Evolutionary conservation across 2,329 filamentous ascomycete species (phyloP).

Genomic region (Aspergillus sergii): DNA sequence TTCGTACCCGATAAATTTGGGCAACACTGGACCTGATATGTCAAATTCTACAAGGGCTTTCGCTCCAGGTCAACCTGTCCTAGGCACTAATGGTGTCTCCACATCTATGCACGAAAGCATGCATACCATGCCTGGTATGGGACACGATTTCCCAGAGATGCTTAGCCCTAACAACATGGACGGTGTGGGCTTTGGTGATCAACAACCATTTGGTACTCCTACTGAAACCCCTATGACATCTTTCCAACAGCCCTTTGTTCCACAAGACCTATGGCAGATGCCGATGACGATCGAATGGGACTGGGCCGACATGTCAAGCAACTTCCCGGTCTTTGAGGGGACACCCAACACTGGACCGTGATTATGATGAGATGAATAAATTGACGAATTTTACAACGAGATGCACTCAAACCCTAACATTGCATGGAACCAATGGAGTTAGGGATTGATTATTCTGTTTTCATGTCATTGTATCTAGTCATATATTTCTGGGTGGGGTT

Average conservation of each 20-base stretch:
- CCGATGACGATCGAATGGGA: constrained; percentile 96
- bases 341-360: constrained; percentile 28
- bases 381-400: constrained; percentile 7
- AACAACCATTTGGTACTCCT: constrained; percentile 31
- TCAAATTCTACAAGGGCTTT: constrained; percentile 27
- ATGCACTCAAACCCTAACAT: background rate
- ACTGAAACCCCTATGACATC: constrained; percentile 41
- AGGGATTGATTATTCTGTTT: background rate
- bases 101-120: constrained; percentile 29
- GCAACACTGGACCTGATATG: constrained; percentile 18
- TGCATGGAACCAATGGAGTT: constrained; percentile 11
- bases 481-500: constrained; percentile 5
- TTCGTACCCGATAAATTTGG: constrained; percentile 26
- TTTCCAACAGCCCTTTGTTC: constrained; percentile 85
- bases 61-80: constrained; percentile 26
- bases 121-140: constrained; percentile 31
- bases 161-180: constrained; percentile 39
- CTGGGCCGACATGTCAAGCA: constrained; percentile 57
- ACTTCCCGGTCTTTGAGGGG: constrained; percentile 38
- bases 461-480: background rate
- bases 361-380: constrained; percentile 24
- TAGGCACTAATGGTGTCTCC: constrained; percentile 25
- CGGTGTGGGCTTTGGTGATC: constrained; percentile 35
- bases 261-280: constrained; percentile 92
- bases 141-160: constrained; percentile 41